Evolutionary conservation across 768 basidiomycete genomes (phyloP), one percentile per base, ranked within the genome.

Genomic region (Pleurotus sapidus): DNA sequence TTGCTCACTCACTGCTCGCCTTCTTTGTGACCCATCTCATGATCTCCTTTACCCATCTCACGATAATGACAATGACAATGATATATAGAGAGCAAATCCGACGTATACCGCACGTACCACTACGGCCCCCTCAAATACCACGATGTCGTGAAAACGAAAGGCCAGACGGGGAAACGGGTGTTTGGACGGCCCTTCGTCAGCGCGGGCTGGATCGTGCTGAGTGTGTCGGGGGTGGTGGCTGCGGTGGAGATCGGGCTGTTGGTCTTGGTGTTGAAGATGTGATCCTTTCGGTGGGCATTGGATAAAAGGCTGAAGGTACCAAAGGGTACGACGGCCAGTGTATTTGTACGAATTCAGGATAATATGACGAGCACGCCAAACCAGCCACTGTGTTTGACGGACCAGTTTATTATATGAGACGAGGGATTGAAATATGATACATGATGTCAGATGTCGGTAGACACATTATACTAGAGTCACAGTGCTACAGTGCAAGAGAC

Each of bases 111-210:
- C 47, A 42, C n/a, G 51, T 54, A 54, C 57, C 60, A 27, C 50
- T 62, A 49, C 47, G 55, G 9, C 5, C 17, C 37, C 20, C 64
- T 69, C 11, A 60, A 65, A 7, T 65, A 76, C 59, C 64, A 66
- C 23, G 58, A 61, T 6, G 79, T 81, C 4, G 72, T 84, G 4
- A 74, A 77, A 51, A 87, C 87, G 1, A 76, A 79, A 25, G 88
- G 87, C 0, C 84, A 87, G 63, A 80, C 85, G 57, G 74, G 76
- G 27, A 78, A 75, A 46, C 79, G 87, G 0, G 75, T 87, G 6
- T 91, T 86, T 64, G 93, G 92, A 0, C 77, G 88, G 11, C 89
- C 89, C 1, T 93, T 93, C 65, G 68, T 86, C 15, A 91, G 91
- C 0, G 88, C 91, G 5, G 93, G 93, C n/a, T 82, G 87, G 78